These are phyloP conservation scores for Colletotrichum sidae DNA, from an alignment of 2,329 filamentous ascomycete species.

Conservation along the genomic window DNA sequence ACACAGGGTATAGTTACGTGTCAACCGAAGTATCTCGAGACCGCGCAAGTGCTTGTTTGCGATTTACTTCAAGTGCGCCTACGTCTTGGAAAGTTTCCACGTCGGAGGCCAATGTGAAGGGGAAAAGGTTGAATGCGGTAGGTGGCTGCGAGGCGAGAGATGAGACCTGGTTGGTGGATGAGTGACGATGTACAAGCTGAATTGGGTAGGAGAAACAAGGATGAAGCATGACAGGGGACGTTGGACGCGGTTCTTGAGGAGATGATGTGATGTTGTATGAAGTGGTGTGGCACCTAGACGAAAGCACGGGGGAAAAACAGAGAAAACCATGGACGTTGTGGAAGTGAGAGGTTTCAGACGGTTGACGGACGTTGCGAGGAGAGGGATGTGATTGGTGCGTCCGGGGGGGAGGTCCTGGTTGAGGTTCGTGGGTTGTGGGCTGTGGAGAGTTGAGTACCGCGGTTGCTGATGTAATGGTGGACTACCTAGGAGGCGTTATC, in stretches of 20 bases:
- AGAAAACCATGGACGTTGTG: not conserved
- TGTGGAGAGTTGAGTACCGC: not conserved
- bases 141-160: slow-evolving; percentile 6
- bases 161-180: not conserved
- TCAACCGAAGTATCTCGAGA: no score
- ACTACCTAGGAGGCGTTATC: slow-evolving; percentile 4
- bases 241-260: no score
- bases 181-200: slow-evolving; percentile 13
- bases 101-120: not conserved
- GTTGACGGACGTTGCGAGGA: slow-evolving; percentile 14
- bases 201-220: slow-evolving; percentile 1
- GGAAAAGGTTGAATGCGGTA: slow-evolving; percentile 14
- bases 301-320: no score
- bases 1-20: no score
- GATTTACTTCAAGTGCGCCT: no score
- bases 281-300: no score
- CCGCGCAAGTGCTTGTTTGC: no score
- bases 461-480: slow-evolving; percentile 7
- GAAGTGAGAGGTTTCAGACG: slow-evolving; percentile 32
- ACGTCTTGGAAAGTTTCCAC: not conserved
- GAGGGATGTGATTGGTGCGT: slow-evolving; percentile 15
- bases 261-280: no score
- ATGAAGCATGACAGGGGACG: no score
- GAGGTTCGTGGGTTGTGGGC: not conserved
- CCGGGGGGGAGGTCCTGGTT: not conserved